Percentiles rank a stretch among this genome's conserved stretches.
These are phyloP conservation scores for Apiospora sp. DNA, from an alignment of 2,329 filamentous ascomycete species.

Conservation along the genomic window DNA sequence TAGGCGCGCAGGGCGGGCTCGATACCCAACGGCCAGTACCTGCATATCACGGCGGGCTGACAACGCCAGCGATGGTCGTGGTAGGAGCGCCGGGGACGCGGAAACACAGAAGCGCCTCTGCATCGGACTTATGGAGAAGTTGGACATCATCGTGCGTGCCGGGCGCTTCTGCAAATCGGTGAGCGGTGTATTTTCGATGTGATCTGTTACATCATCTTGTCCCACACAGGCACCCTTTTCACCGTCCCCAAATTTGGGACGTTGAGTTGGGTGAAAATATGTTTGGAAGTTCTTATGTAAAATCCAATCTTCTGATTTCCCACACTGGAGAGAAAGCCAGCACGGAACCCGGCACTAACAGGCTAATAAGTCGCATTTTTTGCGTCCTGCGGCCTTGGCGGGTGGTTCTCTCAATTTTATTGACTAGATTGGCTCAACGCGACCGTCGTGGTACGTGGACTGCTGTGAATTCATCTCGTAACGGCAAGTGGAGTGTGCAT, in stretches of 20 bases:
- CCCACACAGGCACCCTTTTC: background rate
- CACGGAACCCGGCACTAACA: background rate
- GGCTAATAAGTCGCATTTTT: background rate
- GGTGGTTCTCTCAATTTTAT: constrained; percentile 11
- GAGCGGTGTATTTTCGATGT: background rate
- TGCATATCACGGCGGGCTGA: background rate
- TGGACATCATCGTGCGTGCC: background rate
- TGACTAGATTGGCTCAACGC: background rate
- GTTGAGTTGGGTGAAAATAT: background rate
- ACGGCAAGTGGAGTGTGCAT: background rate
- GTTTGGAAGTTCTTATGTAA: constrained; percentile 15
- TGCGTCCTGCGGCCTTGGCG: background rate
- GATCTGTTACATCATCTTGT: constrained; percentile 5
- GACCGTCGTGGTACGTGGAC: background rate
- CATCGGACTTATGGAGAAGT: constrained; percentile 5
- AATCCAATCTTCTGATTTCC: constrained; percentile 12
- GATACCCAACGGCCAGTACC: background rate
- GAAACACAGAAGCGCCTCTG: background rate
- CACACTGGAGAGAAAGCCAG: background rate
- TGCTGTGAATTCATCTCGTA: background rate
- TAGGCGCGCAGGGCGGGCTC: background rate
- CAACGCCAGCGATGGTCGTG: background rate
- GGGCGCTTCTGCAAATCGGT: background rate
- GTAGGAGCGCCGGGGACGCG: background rate
- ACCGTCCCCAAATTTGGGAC: constrained; percentile 3